These are phyloP conservation scores for Mycena latifolia DNA, from an alignment of 768 basidiomycete genomes.

Conservation along the genomic window DNA sequence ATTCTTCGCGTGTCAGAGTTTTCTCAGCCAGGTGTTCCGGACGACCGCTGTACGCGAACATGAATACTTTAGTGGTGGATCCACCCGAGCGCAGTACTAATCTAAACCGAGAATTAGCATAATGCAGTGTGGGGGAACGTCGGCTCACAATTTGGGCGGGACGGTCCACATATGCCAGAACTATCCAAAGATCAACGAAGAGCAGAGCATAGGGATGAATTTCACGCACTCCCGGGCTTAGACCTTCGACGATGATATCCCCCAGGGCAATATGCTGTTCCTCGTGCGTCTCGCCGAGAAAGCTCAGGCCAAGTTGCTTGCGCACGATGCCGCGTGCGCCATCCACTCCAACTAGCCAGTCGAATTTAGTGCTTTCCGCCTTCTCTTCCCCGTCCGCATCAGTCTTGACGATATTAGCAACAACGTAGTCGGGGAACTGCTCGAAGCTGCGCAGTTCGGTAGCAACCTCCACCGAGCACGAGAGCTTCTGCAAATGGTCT, in stretches of 20 bases:
- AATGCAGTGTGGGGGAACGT: neutral
- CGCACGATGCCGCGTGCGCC: constrained; percentile 54
- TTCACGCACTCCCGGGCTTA: constrained; percentile 43
- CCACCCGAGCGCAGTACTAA: neutral
- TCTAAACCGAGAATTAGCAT: neutral
- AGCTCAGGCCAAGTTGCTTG: constrained; percentile 54
- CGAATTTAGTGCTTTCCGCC: constrained; percentile 42
- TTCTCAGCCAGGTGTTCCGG: constrained; percentile 25
- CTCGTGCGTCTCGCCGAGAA: constrained; percentile 54
- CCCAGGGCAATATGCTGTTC: constrained; percentile 45
- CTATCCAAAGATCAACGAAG: constrained; percentile 23
- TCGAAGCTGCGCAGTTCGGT: constrained; percentile 50
- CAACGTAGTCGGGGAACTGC: constrained; percentile 47
- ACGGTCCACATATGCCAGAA: constrained; percentile 40
- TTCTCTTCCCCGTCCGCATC: constrained; percentile 36
- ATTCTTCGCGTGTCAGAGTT: constrained; percentile 35
- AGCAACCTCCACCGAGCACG: constrained; percentile 48
- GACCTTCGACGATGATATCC: constrained; percentile 51
- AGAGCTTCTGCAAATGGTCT: constrained; percentile 40
- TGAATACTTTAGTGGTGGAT: constrained; percentile 10
- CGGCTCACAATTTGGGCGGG: constrained; percentile 27
- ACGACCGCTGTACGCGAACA: constrained; percentile 12
- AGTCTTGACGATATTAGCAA: constrained; percentile 40
- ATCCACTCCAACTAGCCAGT: constrained; percentile 57
- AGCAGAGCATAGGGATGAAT: neutral